Base-by-base conservation (phyloP, 306 rosid genomes). In the Pterocarpus santalinus region DNA sequence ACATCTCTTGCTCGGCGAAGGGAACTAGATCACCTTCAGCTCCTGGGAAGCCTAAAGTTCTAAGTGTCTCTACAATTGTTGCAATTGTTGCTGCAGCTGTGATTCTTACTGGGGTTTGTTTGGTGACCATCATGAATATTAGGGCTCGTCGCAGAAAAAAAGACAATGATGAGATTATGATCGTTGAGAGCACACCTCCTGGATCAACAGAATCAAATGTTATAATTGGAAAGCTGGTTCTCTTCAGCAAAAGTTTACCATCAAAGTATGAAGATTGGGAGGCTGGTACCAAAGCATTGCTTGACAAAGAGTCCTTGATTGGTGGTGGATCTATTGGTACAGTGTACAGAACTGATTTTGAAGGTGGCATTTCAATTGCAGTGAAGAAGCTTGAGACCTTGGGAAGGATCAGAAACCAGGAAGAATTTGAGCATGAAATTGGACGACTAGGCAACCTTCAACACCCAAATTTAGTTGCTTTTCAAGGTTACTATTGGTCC, bases 201-300 rank as follows among this genome's bases (percentile, higher is more conserved):
- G 94, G 88, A 55, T 96, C 99, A 35, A 82, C 96, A 51, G 97
- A 90, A 66, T 90, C 97, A 76, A 90, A 81, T 69, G 86, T 93
- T 71, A 93, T 93, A 63, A 93, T 96, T 11, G 98, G 99, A 72
- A 96, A 96, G 81, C 77, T 96, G 83, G 99, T 93, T 84, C 99
- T 96, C 78, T 96, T 96, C 86, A 93, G 99, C 90, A 92, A 93
- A 85, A 93, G 86, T 76, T 88, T 96, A 80, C 99, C 98, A 8
- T 96, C 99, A 3, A 96, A 83, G 85, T 96, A 96, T 62, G 99
- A 96, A 91, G 99, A 96, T 80, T 96, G 99, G 99, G 99, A 96
- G 82, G 93, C 97, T 11, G 98, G 98, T 76, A 96, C 97, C 62
- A 93, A 88, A 86, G 94, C 99, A 47, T 87, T 96, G 93, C 96